Conservation (phyloP, 495 filamentous ascomycete genomes). For the Clohesyomyces aquaticus region DNA sequence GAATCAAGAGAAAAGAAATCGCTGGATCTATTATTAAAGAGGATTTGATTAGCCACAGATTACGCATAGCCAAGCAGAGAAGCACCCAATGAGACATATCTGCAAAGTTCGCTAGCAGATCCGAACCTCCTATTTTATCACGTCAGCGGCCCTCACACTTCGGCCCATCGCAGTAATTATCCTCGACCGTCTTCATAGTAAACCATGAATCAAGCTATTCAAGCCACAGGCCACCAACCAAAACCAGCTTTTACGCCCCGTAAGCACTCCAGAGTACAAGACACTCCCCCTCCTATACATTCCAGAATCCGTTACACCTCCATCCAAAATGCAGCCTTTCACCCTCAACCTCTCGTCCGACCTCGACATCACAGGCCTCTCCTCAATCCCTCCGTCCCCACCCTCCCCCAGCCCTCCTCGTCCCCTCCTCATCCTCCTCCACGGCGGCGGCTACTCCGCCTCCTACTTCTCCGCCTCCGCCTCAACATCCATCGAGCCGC, state of each 20-base stretch:
- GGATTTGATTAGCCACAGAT: no score
- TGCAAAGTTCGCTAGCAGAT: no score
- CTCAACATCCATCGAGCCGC: not conserved
- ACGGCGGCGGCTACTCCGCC: not conserved
- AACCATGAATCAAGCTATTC: not conserved
- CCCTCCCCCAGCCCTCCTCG: not conserved
- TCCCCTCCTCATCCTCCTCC: not conserved
- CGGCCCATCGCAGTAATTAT: not conserved
- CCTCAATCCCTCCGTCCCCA: not conserved
- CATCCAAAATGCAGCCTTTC: slow-evolving; percentile 5
- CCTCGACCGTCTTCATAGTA: not conserved
- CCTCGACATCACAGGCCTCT: not conserved
- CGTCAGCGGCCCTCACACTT: not conserved
- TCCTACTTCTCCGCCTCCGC: not conserved
- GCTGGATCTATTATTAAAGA: no score
- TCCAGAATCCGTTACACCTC: not conserved
- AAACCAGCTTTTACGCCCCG: not conserved
- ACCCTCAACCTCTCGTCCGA: not conserved
- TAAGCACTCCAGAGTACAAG: not conserved
- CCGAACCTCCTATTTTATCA: not conserved
- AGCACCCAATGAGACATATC: no score
- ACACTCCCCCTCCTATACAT: not conserved
- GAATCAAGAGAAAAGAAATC: no score
- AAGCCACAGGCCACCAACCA: not conserved
- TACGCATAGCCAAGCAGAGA: no score